Evolutionary conservation across 371 early-diverging fungal species (phyloP).

Genomic region (Mucor piriformis): DNA sequence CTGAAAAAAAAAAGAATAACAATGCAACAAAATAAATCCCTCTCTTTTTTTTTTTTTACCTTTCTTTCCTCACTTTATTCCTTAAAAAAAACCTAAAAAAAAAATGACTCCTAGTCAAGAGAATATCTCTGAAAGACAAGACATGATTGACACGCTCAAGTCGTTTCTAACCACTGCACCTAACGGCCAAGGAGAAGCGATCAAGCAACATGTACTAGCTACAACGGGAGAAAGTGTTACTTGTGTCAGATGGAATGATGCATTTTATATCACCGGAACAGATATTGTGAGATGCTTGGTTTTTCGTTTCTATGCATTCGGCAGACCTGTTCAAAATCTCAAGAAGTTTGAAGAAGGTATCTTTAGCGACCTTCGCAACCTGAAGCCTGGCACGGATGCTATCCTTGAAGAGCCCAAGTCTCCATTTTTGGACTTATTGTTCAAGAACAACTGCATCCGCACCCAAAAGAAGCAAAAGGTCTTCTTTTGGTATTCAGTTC

Average conservation of each 20-base stretch:
- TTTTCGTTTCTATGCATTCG: constrained; percentile 72
- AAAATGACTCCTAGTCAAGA: constrained; percentile 31
- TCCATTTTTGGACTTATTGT: constrained; percentile 77
- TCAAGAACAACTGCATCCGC: constrained; percentile 81
- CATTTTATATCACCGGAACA: constrained; percentile 77
- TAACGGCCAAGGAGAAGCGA: constrained; percentile 40
- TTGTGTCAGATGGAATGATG: constrained; percentile 69
- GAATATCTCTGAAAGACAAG: constrained; percentile 35
- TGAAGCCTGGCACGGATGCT: constrained; percentile 86
- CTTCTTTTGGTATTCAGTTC: constrained; percentile 84
- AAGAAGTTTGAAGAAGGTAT: constrained; percentile 94
- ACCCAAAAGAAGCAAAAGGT: constrained; percentile 94
- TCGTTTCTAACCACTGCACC: constrained; percentile 62
- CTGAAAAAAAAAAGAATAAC: background rate
- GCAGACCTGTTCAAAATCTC: constrained; percentile 61
- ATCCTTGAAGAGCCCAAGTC: constrained; percentile 80
- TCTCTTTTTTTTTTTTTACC: constrained; percentile 10
- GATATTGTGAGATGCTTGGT: constrained; percentile 83
- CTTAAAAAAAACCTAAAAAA: constrained; percentile 5
- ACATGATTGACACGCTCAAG: constrained; percentile 53
- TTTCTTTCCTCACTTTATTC: constrained; percentile 7
- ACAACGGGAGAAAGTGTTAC: constrained; percentile 79
- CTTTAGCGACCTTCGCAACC: constrained; percentile 79
- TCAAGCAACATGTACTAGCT: constrained; percentile 53
- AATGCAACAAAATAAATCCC: constrained; percentile 3